These are phyloP conservation scores for Cicer arietinum DNA, from an alignment of 306 rosid species.

Conservation along the genomic window DNA sequence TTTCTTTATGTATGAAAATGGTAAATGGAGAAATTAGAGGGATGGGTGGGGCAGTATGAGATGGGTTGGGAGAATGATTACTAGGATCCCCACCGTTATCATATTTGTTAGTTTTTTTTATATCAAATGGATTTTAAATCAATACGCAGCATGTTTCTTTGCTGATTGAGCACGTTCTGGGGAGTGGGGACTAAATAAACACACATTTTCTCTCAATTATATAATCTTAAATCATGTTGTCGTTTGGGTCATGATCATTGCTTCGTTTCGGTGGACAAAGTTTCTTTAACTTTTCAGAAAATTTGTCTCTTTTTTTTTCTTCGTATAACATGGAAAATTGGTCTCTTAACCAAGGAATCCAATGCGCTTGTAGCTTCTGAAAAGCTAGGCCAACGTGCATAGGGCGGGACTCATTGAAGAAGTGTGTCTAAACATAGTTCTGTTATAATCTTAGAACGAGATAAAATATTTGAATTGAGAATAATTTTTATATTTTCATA, in stretches of 20 bases:
- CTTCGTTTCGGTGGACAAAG: conserved; percentile 49
- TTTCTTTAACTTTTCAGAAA: conserved; percentile 44
- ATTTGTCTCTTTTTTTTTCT: not conserved
- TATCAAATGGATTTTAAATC: not conserved
- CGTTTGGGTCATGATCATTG: conserved; percentile 51
- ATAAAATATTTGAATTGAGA: too few relatives aligned
- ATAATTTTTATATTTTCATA: too few relatives aligned
- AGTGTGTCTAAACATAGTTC: too few relatives aligned
- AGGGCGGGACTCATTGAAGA: too few relatives aligned
- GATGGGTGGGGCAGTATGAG: not conserved
- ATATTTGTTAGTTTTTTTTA: conserved; percentile 11
- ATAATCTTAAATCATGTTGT: conserved; percentile 55
- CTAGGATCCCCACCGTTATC: conserved; percentile 23
- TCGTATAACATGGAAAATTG: not conserved
- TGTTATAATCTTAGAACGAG: too few relatives aligned
- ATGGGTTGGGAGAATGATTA: conserved; percentile 39
- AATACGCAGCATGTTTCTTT: conserved; percentile 8
- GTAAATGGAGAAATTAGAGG: not conserved
- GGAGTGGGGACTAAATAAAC: not conserved
- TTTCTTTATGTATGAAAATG: too few relatives aligned
- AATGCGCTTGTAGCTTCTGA: not conserved
- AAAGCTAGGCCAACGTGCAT: too few relatives aligned
- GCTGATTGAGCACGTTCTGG: conserved; percentile 38
- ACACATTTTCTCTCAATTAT: conserved; percentile 27
- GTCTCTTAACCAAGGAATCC: conserved; percentile 52